These are phyloP conservation scores for Hypoxylon crocopeplum DNA, from an alignment of 495 filamentous ascomycete species.

Conservation along the genomic window DNA sequence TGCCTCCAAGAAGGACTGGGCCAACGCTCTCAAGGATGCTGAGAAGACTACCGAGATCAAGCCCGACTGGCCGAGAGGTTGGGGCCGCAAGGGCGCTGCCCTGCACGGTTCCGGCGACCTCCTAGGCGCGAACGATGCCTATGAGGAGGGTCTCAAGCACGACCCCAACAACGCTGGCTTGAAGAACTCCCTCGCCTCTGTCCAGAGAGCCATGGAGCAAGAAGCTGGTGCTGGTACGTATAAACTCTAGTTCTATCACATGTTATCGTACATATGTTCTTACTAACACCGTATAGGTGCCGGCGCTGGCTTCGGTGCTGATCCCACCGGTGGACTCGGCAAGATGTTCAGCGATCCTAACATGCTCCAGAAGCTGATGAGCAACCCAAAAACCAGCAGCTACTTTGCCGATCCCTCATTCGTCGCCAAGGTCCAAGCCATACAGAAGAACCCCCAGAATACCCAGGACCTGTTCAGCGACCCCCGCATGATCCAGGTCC, in stretches of 20 bases:
- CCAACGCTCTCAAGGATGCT: conserved; percentile 85
- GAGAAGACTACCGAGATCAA: conserved; percentile 92
- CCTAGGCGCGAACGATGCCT: conserved; percentile 83
- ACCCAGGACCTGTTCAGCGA: conserved; percentile 83
- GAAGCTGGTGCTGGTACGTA: conserved; percentile 67
- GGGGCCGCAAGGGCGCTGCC: conserved; percentile 89
- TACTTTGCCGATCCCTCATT: conserved; percentile 85
- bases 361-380: conserved; percentile 85
- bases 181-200: conserved; percentile 82
- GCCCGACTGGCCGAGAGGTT: conserved; percentile 97
- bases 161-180: conserved; percentile 92
- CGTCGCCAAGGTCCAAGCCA: conserved; percentile 84
- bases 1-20: conserved; percentile 85
- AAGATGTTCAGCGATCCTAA: conserved; percentile 93
- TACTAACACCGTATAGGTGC: conserved; percentile 2
- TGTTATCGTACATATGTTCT: too few relatives aligned
- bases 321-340: conserved; percentile 78
- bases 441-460: conserved; percentile 80
- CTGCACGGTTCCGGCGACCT: conserved; percentile 87
- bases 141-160: conserved; percentile 87
- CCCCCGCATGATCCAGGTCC: conserved; percentile 90
- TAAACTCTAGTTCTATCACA: too few relatives aligned
- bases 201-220: conserved; percentile 85
- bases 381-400: conserved; percentile 89
- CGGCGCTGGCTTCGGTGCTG: conserved; percentile 53